phyloP scores from a whole-genome alignment of 78 protist species.

The Goniomonas avonlea region DNA sequence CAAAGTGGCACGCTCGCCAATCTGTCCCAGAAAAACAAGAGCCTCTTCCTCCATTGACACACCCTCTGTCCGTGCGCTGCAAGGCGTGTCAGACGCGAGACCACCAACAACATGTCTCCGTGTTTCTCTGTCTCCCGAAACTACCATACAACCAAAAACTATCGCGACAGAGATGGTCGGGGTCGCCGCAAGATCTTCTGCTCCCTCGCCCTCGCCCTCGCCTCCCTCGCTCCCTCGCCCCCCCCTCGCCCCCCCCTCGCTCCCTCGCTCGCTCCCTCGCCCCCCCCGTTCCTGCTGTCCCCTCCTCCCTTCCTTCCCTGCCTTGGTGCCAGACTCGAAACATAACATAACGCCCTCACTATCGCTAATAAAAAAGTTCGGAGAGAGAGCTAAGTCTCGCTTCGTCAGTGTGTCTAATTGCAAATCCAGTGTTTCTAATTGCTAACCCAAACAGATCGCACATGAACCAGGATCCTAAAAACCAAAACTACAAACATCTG shows the following conservation, averaged over 20 bases:
- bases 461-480: background rate
- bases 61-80: no score
- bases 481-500: background rate
- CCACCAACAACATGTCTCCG: no score
- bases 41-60: constrained; percentile 5
- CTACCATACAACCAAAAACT: background rate
- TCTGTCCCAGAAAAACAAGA: constrained; percentile 1
- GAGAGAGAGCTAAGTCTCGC: background rate
- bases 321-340: no score
- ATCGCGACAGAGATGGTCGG: no score
- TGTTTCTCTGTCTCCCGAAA: background rate
- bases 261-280: background rate
- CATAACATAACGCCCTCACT: no score
- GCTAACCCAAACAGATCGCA: background rate
- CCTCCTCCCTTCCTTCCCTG: background rate
- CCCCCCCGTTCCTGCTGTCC: background rate
- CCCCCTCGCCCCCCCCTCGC: background rate
- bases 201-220: no score
- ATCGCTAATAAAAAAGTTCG: background rate
- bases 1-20: constrained; percentile 19
- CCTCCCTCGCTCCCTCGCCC: background rate
- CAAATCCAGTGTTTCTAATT: background rate
- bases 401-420: background rate
- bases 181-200: no score
- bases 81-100: no score